phyloP scores from a whole-genome alignment of 2,329 filamentous ascomycete species.

The Curvularia spicifera region DNA sequence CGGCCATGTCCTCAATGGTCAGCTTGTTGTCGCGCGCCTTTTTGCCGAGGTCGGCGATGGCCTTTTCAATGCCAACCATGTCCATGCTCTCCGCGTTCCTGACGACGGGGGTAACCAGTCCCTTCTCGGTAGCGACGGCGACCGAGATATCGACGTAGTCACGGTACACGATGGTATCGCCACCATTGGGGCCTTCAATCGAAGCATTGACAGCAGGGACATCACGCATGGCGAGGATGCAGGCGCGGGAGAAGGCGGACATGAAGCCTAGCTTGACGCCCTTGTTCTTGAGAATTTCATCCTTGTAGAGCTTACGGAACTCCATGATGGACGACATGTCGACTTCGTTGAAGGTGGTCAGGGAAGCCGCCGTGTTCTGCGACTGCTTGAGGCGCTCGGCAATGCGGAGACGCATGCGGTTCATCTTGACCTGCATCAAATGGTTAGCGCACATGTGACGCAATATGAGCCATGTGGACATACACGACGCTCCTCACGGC shows the following conservation, averaged over 20 bases:
- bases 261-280: slow-evolving; percentile 99
- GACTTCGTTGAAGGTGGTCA: slow-evolving; percentile 99
- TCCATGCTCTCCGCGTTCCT: slow-evolving; percentile 91
- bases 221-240: slow-evolving; percentile 89
- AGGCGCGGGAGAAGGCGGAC: slow-evolving; percentile 93
- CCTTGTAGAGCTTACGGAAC: slow-evolving; percentile 96
- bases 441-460: slow-evolving; percentile 18
- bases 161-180: slow-evolving; percentile 96
- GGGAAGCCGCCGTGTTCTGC: slow-evolving; percentile 94
- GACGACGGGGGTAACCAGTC: slow-evolving; percentile 93
- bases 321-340: slow-evolving; percentile 99
- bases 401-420: slow-evolving; percentile 97
- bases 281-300: slow-evolving; percentile 92
- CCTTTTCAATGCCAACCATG: slow-evolving; percentile 84
- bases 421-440: slow-evolving; percentile 89
- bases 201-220: slow-evolving; percentile 95
- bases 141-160: slow-evolving; percentile 99
- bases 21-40: slow-evolving; percentile 98
- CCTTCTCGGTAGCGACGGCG: slow-evolving; percentile 96
- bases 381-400: slow-evolving; percentile 98
- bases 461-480: slow-evolving; percentile 46
- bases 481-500: slow-evolving; percentile 86
- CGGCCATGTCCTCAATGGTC: slow-evolving; percentile 99
- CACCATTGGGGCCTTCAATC: slow-evolving; percentile 92
- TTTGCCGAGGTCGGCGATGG: slow-evolving; percentile 92